Conservation (phyloP, 306 rosid species). For the Quercus variabilis region DNA sequence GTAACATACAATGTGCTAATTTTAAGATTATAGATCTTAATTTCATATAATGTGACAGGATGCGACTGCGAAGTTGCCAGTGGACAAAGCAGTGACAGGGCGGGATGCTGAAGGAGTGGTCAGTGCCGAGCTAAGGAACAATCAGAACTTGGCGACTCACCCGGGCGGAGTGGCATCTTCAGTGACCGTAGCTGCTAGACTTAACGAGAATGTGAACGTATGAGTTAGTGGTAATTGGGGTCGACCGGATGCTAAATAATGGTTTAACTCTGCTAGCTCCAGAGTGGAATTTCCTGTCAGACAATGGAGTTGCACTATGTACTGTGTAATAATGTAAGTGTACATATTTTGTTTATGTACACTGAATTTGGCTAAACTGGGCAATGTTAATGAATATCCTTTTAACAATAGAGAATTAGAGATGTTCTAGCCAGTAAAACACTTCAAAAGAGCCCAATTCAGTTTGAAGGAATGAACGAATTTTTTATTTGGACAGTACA, state of each 20-base stretch:
- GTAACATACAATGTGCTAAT: too few relatives aligned
- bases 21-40: too few relatives aligned
- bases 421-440: too few relatives aligned
- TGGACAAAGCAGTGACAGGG: slow-evolving; percentile 50
- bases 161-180: slow-evolving; percentile 77
- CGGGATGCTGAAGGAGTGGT: slow-evolving; percentile 64
- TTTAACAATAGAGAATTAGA: too few relatives aligned
- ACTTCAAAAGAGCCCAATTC: too few relatives aligned
- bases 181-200: slow-evolving; percentile 60
- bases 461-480: too few relatives aligned
- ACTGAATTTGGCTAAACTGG: too few relatives aligned
- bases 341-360: too few relatives aligned
- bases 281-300: not conserved
- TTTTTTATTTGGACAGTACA: too few relatives aligned
- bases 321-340: not conserved
- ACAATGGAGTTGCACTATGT: not conserved
- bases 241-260: not conserved
- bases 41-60: slow-evolving; percentile 17
- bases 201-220: slow-evolving; percentile 36
- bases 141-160: slow-evolving; percentile 22
- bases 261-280: not conserved
- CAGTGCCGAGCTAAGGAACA: slow-evolving; percentile 62
- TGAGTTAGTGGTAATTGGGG: not conserved
- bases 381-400: too few relatives aligned
- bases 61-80: slow-evolving; percentile 45